These are phyloP conservation scores for Penicillium glabrum DNA, from an alignment of 2,329 filamentous ascomycete species.

Conservation along the genomic window DNA sequence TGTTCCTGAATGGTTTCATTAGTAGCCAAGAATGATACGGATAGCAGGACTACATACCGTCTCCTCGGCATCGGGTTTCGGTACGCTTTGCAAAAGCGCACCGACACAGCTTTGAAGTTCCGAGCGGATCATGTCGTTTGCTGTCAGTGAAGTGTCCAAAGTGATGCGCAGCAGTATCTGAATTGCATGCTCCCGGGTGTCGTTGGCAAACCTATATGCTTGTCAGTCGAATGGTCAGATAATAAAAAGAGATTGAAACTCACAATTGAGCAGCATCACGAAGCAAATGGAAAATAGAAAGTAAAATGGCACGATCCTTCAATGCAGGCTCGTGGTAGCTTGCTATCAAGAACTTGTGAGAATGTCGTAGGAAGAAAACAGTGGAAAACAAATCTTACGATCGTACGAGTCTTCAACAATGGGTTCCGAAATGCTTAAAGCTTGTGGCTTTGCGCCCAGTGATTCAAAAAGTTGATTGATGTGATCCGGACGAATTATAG, in stretches of 20 bases:
- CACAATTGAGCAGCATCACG: slow-evolving; percentile 33
- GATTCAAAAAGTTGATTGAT: slow-evolving; percentile 56
- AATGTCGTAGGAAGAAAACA: neutral
- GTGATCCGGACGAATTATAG: slow-evolving; percentile 38
- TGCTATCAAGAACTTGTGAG: slow-evolving; percentile 16
- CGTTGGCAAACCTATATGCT: slow-evolving; percentile 31
- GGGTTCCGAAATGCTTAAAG: slow-evolving; percentile 37
- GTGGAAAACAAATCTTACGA: slow-evolving; percentile 17
- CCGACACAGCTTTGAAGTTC: slow-evolving; percentile 36
- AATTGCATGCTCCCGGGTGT: slow-evolving; percentile 32
- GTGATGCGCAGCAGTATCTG: slow-evolving; percentile 38
- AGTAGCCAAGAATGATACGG: neutral
- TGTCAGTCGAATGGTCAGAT: slow-evolving; percentile 8
- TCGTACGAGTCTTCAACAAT: slow-evolving; percentile 27
- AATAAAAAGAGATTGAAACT: neutral
- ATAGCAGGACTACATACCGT: slow-evolving; percentile 18
- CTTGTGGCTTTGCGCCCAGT: slow-evolving; percentile 56
- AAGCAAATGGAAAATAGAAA: slow-evolving; percentile 38
- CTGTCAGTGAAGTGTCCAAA: slow-evolving; percentile 35
- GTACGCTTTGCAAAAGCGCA: slow-evolving; percentile 29
- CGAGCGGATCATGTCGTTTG: slow-evolving; percentile 28
- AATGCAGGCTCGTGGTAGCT: slow-evolving; percentile 11
- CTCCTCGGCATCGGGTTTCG: slow-evolving; percentile 17
- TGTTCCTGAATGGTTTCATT: slow-evolving; percentile 27
- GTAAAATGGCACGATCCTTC: slow-evolving; percentile 19